A percentile compares a stretch with the other conserved stretches of the same genome.
These are phyloP conservation scores for Udeniomyces megalosporus DNA, from an alignment of 768 basidiomycete species.

Conservation along the genomic window DNA sequence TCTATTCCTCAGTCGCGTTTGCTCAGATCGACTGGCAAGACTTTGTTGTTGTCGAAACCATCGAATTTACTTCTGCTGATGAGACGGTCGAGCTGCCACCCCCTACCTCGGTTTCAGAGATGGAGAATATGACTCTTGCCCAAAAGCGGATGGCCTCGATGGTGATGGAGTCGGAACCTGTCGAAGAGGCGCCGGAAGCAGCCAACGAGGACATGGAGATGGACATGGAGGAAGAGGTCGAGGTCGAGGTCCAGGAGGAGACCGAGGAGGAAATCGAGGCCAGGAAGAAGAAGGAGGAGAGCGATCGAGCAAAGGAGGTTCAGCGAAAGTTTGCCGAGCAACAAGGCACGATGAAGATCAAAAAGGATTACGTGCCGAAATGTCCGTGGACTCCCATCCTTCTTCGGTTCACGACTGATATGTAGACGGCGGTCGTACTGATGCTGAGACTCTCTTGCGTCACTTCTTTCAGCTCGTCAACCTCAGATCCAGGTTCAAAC, in stretches of 20 bases:
- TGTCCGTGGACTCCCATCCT: constrained; percentile 42
- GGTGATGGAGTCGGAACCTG: constrained; percentile 45
- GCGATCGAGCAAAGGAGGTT: constrained; percentile 61
- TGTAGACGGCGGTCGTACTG: too few relatives aligned
- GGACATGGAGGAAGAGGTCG: constrained; percentile 66
- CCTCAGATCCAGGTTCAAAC: constrained; percentile 46
- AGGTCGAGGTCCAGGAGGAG: constrained; percentile 40
- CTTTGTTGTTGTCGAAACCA: constrained; percentile 93
- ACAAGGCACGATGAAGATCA: constrained; percentile 59
- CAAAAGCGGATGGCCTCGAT: constrained; percentile 97
- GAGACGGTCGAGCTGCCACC: constrained; percentile 64
- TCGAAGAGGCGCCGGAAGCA: constrained; percentile 63
- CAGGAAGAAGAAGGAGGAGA: constrained; percentile 58
- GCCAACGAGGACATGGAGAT: constrained; percentile 46
- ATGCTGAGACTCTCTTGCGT: not conserved
- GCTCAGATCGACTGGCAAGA: constrained; percentile 99
- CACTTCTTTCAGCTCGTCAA: constrained; percentile 21
- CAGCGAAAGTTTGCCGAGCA: constrained; percentile 45
- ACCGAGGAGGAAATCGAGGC: constrained; percentile 36
- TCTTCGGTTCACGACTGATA: too few relatives aligned
- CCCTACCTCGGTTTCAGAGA: constrained; percentile 89
- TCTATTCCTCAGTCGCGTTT: constrained; percentile 49
- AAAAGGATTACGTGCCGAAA: constrained; percentile 90
- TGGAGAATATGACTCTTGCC: constrained; percentile 88
- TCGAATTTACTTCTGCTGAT: constrained; percentile 90